Evolutionary conservation across 371 early-diverging fungal genomes (phyloP), one percentile per base, ranked within the genome.

Genomic region (Rhizopus sp.): DNA sequence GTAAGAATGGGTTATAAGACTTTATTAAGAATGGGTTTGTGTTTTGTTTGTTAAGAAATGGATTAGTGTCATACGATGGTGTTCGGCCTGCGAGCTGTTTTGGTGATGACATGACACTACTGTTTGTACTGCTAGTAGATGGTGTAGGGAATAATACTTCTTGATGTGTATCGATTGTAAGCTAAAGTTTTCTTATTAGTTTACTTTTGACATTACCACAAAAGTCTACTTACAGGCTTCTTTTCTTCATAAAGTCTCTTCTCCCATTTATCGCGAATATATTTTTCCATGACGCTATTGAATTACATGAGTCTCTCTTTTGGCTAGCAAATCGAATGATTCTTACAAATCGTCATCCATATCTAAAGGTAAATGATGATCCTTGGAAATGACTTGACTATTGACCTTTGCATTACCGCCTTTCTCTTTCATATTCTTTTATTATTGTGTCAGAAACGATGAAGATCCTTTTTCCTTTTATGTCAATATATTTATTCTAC

Each of bases 231-330:
- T 15, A 46, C 29, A 23, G 23, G 23, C 3, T 23, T 15, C 8
- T 46, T 46, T 46, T 10, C 7, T 42, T 46, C n/a, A 46, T n/a
- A 46, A 7, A 17, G 3, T 29, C 30, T 46, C 50, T 89, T 88
- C 61, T 98, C 96, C 78, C 96, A 98, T 72, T 98, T 98, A 53
- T 89, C 85, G 13, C 98, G 85, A 49, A 98, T 94, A 62, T 86
- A 97, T 55, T 81, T 83, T 55, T 96, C 97, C 73, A 96, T 84
- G 48, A 86, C 91, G 53, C 91, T 88, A 60, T 31, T 41, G 6
- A 41, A n/a, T 6, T n/a, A 46, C 12, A 15, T 29, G 46, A 8
- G 29, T 7, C 2, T 15, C 4, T 8, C 17, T 23, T 29, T 23
- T 23, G 23, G 23, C 2, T 23, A 23, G 9, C 29, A 3, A 7